These are phyloP conservation scores for Leucosporidium creatinivorum DNA, from an alignment of 768 basidiomycete genomes.

Conservation along the genomic window DNA sequence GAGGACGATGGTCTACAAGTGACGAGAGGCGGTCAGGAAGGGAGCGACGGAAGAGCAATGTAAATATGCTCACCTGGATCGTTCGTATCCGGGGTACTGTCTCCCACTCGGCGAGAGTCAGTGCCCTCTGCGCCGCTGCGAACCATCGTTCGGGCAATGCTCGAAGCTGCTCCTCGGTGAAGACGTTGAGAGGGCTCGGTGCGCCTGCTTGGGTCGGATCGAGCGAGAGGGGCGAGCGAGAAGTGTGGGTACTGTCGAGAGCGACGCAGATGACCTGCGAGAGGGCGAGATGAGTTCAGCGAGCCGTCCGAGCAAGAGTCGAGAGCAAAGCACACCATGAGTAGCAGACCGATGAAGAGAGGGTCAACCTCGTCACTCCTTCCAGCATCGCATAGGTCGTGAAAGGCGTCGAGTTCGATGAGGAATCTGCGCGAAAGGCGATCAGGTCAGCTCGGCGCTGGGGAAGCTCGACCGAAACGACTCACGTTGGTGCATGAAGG, in stretches of 20 bases:
- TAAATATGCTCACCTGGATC: slow-evolving; percentile 17
- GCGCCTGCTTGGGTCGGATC: neutral
- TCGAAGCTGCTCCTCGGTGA: slow-evolving; percentile 10
- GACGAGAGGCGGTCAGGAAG: neutral
- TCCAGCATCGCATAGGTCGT: slow-evolving; percentile 12
- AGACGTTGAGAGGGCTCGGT: slow-evolving; percentile 8
- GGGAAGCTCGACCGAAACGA: neutral
- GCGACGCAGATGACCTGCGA: slow-evolving; percentile 29
- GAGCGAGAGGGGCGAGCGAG: slow-evolving; percentile 30
- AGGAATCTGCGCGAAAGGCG: slow-evolving; percentile 4
- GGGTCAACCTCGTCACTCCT: slow-evolving; percentile 18
- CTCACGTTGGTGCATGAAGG: slow-evolving; percentile 14
- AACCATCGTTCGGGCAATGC: slow-evolving; percentile 22
- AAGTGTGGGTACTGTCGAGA: slow-evolving; percentile 26
- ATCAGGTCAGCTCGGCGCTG: too few relatives aligned
- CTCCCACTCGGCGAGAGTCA: slow-evolving; percentile 29
- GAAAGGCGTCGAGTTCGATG: slow-evolving; percentile 28
- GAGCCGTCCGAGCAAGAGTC: neutral
- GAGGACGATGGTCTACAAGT: slow-evolving; percentile 26
- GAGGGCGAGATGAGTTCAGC: too few relatives aligned
- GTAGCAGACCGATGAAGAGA: slow-evolving; percentile 25
- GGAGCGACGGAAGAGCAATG: too few relatives aligned
- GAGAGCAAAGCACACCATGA: slow-evolving; percentile 15
- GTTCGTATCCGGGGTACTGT: slow-evolving; percentile 22
- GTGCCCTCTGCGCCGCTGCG: slow-evolving; percentile 22